Base-by-base conservation (phyloP, 2,329 filamentous ascomycete species). In the Cercospora canescens region DNA sequence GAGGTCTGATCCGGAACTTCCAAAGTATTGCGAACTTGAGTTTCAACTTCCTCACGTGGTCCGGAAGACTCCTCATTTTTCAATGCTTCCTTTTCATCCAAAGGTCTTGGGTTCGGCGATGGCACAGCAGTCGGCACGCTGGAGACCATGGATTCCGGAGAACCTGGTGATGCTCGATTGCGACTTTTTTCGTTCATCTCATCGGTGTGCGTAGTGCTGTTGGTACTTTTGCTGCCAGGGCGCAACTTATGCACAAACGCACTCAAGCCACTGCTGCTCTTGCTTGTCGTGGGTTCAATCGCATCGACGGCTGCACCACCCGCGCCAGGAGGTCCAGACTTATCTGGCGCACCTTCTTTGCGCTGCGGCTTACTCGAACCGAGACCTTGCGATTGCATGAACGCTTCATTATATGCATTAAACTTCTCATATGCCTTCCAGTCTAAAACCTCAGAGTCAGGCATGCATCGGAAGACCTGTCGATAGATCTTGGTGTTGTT, bases 401-500 rank as follows among this genome's bases (percentile, higher is more conserved):
- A 97, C 54, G 89, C 87, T 71, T 91, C 88, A 18, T 86, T 85
- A 76, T 97, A 98, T 4, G 88, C 85, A 62, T 87, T 85, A 75
- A 91, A 96, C 71, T 96, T 91, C 69, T 92, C 90, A 79, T 99
- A 99, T 69, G 96, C 91, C 71, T 91, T 89, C 95, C 95, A 99
- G 50, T 91, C 94, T 69, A 88, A 90, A 28, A 97, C 95, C 75
- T 97, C 93, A 60, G 89, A 97, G 77, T 99, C 95, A 1, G 95
- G 95, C 91, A 96, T 96, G 79, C 94, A 97, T 55, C 94, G 89
- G 82, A 99, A 99, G 8, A 99, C 94, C 67, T 91, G 88, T 34
- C 95, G 91, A 81, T 92, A 99, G 56, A 99, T 86, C 76, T 93
- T 94, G 3, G 95, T 99, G 77, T 99, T 99, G 82, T 98, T 98